Base-by-base conservation (phyloP, 768 basidiomycete genomes). In the Serendipita sp. region DNA sequence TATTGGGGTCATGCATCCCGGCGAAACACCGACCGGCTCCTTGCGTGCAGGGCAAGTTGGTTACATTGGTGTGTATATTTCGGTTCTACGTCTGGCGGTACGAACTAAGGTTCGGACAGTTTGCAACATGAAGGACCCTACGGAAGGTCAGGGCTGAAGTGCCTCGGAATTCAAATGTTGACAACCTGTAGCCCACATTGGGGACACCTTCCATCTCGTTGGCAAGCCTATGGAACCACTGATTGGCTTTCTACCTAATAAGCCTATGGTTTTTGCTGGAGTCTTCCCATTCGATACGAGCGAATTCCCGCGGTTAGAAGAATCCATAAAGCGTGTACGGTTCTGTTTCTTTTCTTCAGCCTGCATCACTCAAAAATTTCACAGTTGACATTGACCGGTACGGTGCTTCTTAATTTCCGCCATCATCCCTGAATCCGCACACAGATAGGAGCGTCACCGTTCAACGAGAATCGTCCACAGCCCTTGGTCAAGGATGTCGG, bases 111-210 rank as follows among this genome's bases (percentile, higher is more conserved):
- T 66, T 29, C 72, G 73, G 64, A 65, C 72, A 62, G 88, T 91
- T 1, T 98, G 95, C 73, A 95, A 93, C 71, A 98, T 99, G 95
- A 99, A 97, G 73, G 88, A 96, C 69, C 88, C 89, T 8, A 83
- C 88, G 13, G 92, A 98, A 78, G 93, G 93, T 92, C 64, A 46
- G 71, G 48, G 48, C 6, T 8, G 48, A 50, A 50, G n/a, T 50
- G 6, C 5, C n/a, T 50, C 8, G 29, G 23, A 8, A 50, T 18
- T 5, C 18, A 18, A 8, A 50, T 50, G 48, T 31, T 50, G 48
- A 50, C 58, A 29, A 44, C 52, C 53, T 60, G 60, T 69, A 96
- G 93, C 94, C 27, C 86, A 88, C 70, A 86, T 98, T 66, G 96
- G 96, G 46, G 96, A 99, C 70, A 99, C 96, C 1, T 78, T 98